phyloP scores from a whole-genome alignment of 2,329 filamentous ascomycete genomes.

The Fusarium nematophilum region DNA sequence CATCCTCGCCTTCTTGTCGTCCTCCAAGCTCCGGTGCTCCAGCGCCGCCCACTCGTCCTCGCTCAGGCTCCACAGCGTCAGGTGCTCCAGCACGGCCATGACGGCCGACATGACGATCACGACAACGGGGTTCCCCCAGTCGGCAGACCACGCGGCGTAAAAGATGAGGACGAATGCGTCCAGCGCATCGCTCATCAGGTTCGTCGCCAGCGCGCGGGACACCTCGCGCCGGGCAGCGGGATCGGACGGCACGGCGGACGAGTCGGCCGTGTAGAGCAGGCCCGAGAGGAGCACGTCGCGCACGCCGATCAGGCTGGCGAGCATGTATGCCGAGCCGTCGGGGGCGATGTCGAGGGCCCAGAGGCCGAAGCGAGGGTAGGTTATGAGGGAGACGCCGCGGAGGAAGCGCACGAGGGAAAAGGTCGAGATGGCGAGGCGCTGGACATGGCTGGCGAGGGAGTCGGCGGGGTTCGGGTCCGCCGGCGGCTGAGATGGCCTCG shows the following conservation, averaged over 20 bases:
- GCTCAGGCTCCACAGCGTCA: slow-evolving; percentile 49
- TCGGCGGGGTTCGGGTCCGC: neutral
- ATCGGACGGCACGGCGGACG: slow-evolving; percentile 15
- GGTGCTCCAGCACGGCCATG: slow-evolving; percentile 47
- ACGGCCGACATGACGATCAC: slow-evolving; percentile 46
- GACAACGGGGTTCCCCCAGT: slow-evolving; percentile 44
- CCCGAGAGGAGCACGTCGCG: slow-evolving; percentile 48
- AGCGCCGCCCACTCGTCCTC: slow-evolving; percentile 41
- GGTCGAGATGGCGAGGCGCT: slow-evolving; percentile 37
- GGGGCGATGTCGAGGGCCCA: slow-evolving; percentile 46
- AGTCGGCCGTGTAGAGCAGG: slow-evolving; percentile 44
- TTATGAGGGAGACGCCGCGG: slow-evolving; percentile 45
- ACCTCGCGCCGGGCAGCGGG: slow-evolving; percentile 40
- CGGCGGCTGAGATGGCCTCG: slow-evolving; percentile 7
- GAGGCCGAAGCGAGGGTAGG: slow-evolving; percentile 44
- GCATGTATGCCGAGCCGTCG: slow-evolving; percentile 43
- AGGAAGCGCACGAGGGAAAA: slow-evolving; percentile 44
- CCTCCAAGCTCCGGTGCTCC: slow-evolving; percentile 35
- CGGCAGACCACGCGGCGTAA: slow-evolving; percentile 46
- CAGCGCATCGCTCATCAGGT: slow-evolving; percentile 48
- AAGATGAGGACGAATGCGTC: slow-evolving; percentile 51
- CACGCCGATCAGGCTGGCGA: slow-evolving; percentile 47
- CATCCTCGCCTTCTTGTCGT: slow-evolving; percentile 47
- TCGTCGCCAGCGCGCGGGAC: slow-evolving; percentile 45
- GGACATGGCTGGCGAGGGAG: slow-evolving; percentile 31